These are phyloP conservation scores for Phaeosphaeriaceae sp. DNA, from an alignment of 2,329 filamentous ascomycete species.

Conservation along the genomic window DNA sequence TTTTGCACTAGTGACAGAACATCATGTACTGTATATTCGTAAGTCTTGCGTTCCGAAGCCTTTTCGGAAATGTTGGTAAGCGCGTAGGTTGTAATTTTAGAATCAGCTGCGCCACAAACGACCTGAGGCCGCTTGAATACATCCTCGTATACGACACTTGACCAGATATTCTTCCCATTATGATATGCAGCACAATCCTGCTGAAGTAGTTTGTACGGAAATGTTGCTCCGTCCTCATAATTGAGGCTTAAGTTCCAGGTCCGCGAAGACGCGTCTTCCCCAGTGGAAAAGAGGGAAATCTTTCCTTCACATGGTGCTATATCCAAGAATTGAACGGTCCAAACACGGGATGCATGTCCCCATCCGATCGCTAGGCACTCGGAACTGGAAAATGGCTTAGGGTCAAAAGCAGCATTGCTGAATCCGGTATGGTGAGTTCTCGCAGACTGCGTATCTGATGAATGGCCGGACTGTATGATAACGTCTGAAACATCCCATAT, in stretches of 20 bases:
- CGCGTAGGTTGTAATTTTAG: constrained; percentile 56
- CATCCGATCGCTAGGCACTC: constrained; percentile 72
- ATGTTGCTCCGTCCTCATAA: background rate
- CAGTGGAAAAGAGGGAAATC: constrained; percentile 71
- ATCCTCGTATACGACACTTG: constrained; percentile 43
- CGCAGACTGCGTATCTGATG: constrained; percentile 30
- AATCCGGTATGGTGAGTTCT: constrained; percentile 54
- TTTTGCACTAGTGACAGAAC: constrained; percentile 22
- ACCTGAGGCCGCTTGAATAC: constrained; percentile 17
- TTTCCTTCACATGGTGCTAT: constrained; percentile 45
- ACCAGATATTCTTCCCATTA: constrained; percentile 90
- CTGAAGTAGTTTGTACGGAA: constrained; percentile 55
- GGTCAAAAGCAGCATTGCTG: constrained; percentile 41
- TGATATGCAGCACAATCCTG: constrained; percentile 68
- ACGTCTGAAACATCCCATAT: constrained; percentile 80
- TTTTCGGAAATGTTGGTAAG: constrained; percentile 7
- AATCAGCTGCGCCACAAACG: constrained; percentile 77
- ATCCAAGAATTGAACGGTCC: constrained; percentile 75
- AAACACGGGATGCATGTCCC: constrained; percentile 89
- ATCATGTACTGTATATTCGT: constrained; percentile 36
- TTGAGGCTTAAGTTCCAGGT: constrained; percentile 62
- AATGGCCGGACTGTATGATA: constrained; percentile 11
- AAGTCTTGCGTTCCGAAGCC: background rate
- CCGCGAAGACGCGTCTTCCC: constrained; percentile 81
- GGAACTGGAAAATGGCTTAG: constrained; percentile 21